Conservation (phyloP, 345 rosid species). For the Moricandia moricandioides region DNA sequence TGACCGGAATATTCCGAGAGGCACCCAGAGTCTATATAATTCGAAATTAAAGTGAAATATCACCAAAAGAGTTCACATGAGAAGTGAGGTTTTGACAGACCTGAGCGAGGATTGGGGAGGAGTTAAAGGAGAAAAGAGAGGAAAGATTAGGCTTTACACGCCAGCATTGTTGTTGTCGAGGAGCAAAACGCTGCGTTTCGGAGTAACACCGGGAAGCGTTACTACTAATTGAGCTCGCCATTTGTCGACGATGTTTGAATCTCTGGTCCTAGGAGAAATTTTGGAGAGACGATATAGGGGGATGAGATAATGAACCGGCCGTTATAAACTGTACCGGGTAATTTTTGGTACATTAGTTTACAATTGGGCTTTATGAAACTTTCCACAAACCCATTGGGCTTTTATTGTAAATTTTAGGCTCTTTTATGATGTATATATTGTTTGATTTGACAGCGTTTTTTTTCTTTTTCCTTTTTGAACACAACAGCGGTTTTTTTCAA, state of each 20-base stretch:
- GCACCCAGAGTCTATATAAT: background rate
- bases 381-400: background rate
- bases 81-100: conserved; percentile 12
- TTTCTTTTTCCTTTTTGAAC: too few relatives aligned
- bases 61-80: conserved; percentile 3
- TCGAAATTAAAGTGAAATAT: background rate
- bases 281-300: background rate
- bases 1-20: conserved; percentile 45
- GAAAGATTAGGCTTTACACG: conserved; percentile 42
- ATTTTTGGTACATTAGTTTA: background rate
- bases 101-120: conserved; percentile 26
- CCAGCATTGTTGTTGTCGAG: conserved; percentile 25
- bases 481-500: too few relatives aligned
- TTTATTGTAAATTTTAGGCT: too few relatives aligned
- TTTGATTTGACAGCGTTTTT: too few relatives aligned
- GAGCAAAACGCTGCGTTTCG: conserved; percentile 52
- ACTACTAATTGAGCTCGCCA: conserved; percentile 45
- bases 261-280: background rate
- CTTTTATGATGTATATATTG: too few relatives aligned
- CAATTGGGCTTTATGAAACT: background rate
- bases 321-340: background rate
- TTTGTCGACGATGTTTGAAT: conserved; percentile 25
- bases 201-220: conserved; percentile 42
- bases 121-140: conserved; percentile 33
- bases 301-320: conserved; percentile 9